Evolutionary conservation across 345 rosid species (phyloP).

Genomic region (Sonneratia alba): DNA sequence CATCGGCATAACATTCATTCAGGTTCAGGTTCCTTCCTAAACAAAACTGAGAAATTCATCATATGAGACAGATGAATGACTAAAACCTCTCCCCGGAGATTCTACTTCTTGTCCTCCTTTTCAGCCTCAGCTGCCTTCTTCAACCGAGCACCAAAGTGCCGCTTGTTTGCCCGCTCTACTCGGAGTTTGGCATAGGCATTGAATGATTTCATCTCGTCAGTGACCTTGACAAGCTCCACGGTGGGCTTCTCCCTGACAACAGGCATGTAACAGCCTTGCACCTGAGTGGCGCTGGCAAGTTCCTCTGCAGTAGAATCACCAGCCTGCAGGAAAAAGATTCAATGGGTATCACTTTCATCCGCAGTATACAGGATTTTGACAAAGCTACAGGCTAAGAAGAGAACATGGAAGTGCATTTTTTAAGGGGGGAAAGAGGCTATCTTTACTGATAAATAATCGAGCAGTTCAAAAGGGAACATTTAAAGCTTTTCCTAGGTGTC

Average conservation of each 20-base stretch:
- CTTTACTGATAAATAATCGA: background rate
- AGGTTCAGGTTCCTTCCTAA: background rate
- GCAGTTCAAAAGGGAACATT: background rate
- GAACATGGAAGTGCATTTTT: too few relatives aligned
- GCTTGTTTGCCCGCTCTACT: slow-evolving; percentile 21
- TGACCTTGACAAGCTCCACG: slow-evolving; percentile 35
- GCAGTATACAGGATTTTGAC: background rate
- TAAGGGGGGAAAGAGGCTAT: background rate
- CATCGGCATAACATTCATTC: background rate
- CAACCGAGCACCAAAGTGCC: slow-evolving; percentile 32
- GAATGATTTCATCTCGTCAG: slow-evolving; percentile 34
- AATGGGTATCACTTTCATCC: background rate
- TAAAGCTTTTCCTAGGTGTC: background rate
- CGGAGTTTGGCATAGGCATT: slow-evolving; percentile 37
- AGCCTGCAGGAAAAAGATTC: slow-evolving; percentile 15
- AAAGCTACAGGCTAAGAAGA: too few relatives aligned
- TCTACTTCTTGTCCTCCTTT: slow-evolving; percentile 27
- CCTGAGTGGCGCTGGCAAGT: slow-evolving; percentile 38
- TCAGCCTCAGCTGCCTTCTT: slow-evolving; percentile 44
- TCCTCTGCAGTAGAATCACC: slow-evolving; percentile 48
- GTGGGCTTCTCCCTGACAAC: slow-evolving; percentile 31
- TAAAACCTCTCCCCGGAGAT: background rate
- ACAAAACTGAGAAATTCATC: background rate
- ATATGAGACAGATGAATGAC: background rate
- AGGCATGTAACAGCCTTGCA: slow-evolving; percentile 32